phyloP scores from a whole-genome alignment of 768 basidiomycete genomes.

The Hygrophoropsis aurantiaca region DNA sequence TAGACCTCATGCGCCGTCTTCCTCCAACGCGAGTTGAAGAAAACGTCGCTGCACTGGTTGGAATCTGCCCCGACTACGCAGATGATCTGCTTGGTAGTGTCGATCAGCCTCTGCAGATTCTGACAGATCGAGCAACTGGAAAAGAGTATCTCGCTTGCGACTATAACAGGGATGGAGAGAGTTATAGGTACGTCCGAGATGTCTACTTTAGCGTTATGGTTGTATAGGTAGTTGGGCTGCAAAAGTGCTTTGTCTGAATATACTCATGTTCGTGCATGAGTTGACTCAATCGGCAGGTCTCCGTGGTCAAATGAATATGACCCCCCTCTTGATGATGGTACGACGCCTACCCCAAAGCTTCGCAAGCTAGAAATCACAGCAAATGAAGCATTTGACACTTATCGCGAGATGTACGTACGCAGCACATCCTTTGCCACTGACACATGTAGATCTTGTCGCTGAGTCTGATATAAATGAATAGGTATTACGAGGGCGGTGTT shows the following conservation, averaged over 20 bases:
- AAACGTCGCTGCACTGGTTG: constrained; percentile 80
- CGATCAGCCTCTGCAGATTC: constrained; percentile 87
- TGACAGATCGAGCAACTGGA: constrained; percentile 76
- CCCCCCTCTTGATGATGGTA: constrained; percentile 86
- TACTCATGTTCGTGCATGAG: no score
- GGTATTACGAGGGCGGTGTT: constrained; percentile 98
- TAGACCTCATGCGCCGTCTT: constrained; percentile 94
- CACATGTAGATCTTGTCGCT: background rate
- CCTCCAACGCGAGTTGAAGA: constrained; percentile 87
- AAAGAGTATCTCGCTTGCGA: constrained; percentile 92
- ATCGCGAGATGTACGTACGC: constrained; percentile 80
- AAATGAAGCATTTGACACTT: constrained; percentile 96
- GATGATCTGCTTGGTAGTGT: constrained; percentile 95
- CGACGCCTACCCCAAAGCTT: constrained; percentile 78
- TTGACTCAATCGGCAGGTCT: constrained; percentile 56
- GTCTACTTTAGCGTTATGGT: background rate
- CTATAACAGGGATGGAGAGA: constrained; percentile 91
- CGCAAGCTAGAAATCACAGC: constrained; percentile 90
- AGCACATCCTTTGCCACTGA: background rate
- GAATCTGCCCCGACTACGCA: constrained; percentile 87
- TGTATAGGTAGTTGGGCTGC: background rate
- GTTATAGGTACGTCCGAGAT: constrained; percentile 66
- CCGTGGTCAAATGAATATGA: constrained; percentile 99
- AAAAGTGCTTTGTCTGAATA: no score
- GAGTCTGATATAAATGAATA: constrained; percentile 23